These are phyloP conservation scores for Eucalyptus victrix DNA, from an alignment of 345 rosid genomes.

Conservation along the genomic window DNA sequence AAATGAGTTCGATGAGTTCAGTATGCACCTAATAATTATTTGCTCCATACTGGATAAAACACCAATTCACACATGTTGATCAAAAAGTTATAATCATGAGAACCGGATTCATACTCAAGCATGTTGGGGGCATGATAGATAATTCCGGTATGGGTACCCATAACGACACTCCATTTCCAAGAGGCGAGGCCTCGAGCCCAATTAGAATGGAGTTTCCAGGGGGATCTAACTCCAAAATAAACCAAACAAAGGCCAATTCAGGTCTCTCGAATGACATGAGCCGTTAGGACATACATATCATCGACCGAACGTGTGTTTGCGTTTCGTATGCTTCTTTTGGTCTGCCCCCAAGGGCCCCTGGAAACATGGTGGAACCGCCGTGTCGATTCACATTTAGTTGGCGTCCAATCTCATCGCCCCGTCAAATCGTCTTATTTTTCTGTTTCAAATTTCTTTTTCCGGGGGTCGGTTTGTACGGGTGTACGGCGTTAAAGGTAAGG, in stretches of 20 bases:
- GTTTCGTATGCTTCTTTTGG: neutral
- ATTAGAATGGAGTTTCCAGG: neutral
- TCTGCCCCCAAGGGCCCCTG: neutral
- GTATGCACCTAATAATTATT: neutral
- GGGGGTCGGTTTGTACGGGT: neutral
- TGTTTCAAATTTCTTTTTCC: neutral
- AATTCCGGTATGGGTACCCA: fast-evolving
- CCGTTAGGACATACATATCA: neutral
- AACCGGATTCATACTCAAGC: neutral
- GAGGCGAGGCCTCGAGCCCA: neutral
- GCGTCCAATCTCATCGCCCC: neutral
- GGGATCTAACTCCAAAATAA: neutral
- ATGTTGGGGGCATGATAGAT: neutral
- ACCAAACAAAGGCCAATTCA: neutral
- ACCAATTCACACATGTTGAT: fast-evolving
- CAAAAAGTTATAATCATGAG: fast-evolving
- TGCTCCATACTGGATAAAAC: fast-evolving
- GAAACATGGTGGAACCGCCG: neutral
- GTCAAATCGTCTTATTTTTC: neutral
- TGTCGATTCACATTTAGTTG: neutral
- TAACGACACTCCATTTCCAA: neutral
- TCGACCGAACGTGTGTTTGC: neutral
- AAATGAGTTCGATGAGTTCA: fast-evolving
- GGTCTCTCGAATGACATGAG: neutral
- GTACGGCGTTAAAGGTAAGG: neutral